Conservation (phyloP, 805 yeast genomes). For the Lachancea mirantina region DNA sequence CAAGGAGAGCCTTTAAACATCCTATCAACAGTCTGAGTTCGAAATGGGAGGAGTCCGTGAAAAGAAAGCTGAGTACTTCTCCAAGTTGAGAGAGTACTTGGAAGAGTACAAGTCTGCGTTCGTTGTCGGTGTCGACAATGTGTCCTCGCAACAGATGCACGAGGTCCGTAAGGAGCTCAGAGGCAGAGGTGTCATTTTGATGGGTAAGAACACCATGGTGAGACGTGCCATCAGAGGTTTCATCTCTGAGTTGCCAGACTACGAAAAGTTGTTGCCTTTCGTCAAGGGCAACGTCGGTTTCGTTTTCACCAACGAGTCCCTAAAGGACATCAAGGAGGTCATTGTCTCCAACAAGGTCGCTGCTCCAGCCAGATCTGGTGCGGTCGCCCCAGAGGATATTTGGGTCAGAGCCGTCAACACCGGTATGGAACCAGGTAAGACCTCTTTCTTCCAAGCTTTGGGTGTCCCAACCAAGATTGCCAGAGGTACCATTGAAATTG, state of each 20-base stretch:
- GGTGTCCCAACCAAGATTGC: constrained; percentile 99
- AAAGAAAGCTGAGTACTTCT: constrained; percentile 92
- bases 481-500: constrained; percentile 99
- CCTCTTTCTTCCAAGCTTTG: constrained; percentile 99
- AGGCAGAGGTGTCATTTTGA: constrained; percentile 88
- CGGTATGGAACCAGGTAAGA: constrained; percentile 99
- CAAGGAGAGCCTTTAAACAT: constrained; percentile 63
- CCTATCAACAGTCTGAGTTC: constrained; percentile 75
- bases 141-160: constrained; percentile 99
- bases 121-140: constrained; percentile 99
- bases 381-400: constrained; percentile 96
- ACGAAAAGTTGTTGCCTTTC: constrained; percentile 89
- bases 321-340: constrained; percentile 84
- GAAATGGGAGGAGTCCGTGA: constrained; percentile 99
- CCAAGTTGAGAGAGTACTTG: constrained; percentile 88
- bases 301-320: constrained; percentile 96
- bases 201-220: constrained; percentile 99
- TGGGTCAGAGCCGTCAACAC: constrained; percentile 99
- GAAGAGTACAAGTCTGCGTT: constrained; percentile 97
- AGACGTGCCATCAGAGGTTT: constrained; percentile 99
- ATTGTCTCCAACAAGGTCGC: constrained; percentile 92
- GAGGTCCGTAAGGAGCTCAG: constrained; percentile 97
- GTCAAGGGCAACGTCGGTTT: constrained; percentile 99
- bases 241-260: constrained; percentile 89
- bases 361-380: constrained; percentile 99